Evolutionary conservation across 768 basidiomycete species (phyloP), one percentile per base, ranked within the genome.

Genomic region (Mycena chlorophos): DNA sequence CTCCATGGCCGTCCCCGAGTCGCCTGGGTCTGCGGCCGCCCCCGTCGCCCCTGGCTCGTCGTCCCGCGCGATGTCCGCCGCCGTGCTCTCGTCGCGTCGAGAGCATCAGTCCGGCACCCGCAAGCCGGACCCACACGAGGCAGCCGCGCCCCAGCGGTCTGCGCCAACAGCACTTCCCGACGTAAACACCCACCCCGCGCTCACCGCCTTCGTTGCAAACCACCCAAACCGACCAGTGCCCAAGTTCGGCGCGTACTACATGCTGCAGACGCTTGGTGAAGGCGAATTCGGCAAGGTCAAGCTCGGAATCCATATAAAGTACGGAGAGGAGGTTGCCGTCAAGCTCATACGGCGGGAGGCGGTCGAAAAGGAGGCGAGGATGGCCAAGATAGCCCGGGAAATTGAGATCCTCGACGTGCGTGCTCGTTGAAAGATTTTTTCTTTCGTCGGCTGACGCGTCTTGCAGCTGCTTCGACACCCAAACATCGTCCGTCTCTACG

Each of bases 271-370:
- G 0, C 80, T 99, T 12, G 97, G 97, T 39, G 96, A 99, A 73
- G 96, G 96, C 61, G 96, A 98, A 75, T 98, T 98, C 67, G 95
- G 94, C 47, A 98, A 98, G 70, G 95, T 98, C 75, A 98, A 98
- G 69, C 85, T 98, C 20, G 96, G 96, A 8, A 77, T 98, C 51
- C 96, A 98, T 67, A 81, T 78, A 61, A 85, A 90, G 61, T 97
- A 89, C 84, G 95, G 93, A 20, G 94, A 97, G 69, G 96, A 98
- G 69, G 95, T 95, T 14, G 96, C 96, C 4, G 94, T 98, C 66
- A 99, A 99, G 76, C 78, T 99, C 56, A 98, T 98, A 66, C 83
- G 94, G 54, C 78, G 94, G 54, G 93, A 93, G 30, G 95, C 90
- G 66, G 85, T 98, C 52, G 94, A 97, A 64, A 89, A 84, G 54